Percentiles rank a stretch among this genome's conserved stretches.
phyloP scores from a whole-genome alignment of 1,284 basidiomycete genomes.

The Neonothopanus nambi region DNA sequence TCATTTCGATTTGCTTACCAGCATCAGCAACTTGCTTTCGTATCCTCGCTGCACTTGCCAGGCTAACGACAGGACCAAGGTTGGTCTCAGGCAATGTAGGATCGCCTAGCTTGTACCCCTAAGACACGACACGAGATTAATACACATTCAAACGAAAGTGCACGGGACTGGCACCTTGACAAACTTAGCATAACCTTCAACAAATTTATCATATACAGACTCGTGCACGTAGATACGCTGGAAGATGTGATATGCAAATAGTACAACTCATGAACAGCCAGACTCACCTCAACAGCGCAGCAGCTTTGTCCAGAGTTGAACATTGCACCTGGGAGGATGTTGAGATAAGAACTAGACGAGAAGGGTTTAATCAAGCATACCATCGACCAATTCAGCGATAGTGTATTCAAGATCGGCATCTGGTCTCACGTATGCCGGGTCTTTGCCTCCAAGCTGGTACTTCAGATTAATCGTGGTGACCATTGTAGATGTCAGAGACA shows the following conservation, averaged over 20 bases:
- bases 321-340: conserved; percentile 63
- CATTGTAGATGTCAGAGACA: conserved; percentile 8
- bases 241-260: neutral
- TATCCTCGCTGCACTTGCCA: conserved; percentile 82
- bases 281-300: conserved; percentile 75
- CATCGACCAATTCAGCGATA: conserved; percentile 87
- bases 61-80: conserved; percentile 89
- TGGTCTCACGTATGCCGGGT: conserved; percentile 89
- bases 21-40: conserved; percentile 86
- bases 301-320: conserved; percentile 97
- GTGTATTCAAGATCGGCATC: conserved; percentile 88
- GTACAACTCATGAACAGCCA: neutral
- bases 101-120: conserved; percentile 73
- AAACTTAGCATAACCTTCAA: conserved; percentile 71
- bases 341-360: neutral
- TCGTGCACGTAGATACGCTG: conserved; percentile 95
- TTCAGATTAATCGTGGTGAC: conserved; percentile 5
- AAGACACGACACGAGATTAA: neutral
- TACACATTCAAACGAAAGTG: neutral
- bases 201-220: conserved; percentile 78
- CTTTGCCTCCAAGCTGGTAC: conserved; percentile 90
- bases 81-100: conserved; percentile 75
- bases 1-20: conserved; percentile 40
- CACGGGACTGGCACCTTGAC: conserved; percentile 56
- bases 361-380: conserved; percentile 38